A percentile compares a stretch with the other conserved stretches of the same genome.
Evolutionary conservation across 1,284 basidiomycete genomes (phyloP).

Genomic region (Puccinia triticina): DNA sequence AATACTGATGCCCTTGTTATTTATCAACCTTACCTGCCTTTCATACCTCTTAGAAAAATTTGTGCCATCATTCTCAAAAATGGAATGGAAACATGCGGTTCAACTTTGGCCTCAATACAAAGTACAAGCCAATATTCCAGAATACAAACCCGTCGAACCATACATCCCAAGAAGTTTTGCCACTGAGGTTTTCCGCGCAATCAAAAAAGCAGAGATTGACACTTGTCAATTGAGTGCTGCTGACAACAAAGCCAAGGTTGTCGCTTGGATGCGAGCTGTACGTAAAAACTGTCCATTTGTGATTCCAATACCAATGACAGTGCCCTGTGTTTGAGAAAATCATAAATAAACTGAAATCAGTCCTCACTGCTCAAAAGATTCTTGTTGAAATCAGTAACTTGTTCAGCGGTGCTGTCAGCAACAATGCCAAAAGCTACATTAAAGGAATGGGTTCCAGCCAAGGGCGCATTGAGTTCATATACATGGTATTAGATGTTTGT

Average conservation of each 20-base stretch:
- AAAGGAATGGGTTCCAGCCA: neutral
- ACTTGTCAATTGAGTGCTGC: neutral
- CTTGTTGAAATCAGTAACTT: neutral
- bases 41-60: neutral
- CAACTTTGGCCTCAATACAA: slow-evolving; percentile 15
- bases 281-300: neutral
- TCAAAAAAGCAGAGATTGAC: neutral
- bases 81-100: neutral
- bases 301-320: too few species aligned
- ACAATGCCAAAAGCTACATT: neutral
- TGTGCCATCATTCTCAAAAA: neutral
- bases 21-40: neutral
- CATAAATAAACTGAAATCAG: too few species aligned
- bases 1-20: neutral
- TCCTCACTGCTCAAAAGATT: neutral
- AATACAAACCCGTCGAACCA: neutral
- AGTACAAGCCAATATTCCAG: neutral
- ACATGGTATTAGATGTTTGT: slow-evolving; percentile 4
- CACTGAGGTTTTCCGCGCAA: neutral
- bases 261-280: neutral
- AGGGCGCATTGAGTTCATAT: neutral
- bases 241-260: neutral
- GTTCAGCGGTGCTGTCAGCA: neutral
- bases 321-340: too few species aligned
- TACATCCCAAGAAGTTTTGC: neutral